Conservation (phyloP, 345 rosid species). For the Eucalyptus dawsonii region DNA sequence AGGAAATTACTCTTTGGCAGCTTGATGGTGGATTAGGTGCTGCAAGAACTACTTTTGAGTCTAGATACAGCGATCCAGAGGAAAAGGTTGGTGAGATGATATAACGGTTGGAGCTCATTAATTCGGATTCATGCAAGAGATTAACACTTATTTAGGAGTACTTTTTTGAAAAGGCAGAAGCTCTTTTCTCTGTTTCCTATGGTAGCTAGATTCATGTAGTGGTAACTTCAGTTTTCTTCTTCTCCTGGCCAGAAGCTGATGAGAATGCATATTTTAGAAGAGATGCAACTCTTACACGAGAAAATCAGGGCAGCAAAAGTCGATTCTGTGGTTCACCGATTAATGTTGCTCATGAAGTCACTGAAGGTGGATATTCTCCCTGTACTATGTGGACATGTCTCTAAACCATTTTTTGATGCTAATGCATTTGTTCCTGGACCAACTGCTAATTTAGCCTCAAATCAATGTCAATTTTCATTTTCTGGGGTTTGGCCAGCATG, state of each 20-base stretch:
- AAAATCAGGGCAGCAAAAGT: constrained; percentile 14
- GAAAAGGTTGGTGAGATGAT: constrained; percentile 17
- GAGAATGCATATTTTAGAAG: constrained; percentile 10
- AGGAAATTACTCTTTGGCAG: neutral
- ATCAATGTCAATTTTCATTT: neutral
- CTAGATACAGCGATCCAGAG: constrained; percentile 8
- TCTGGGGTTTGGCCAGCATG: neutral
- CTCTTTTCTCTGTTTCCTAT: neutral
- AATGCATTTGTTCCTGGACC: neutral
- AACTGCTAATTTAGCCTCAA: neutral
- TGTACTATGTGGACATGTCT: neutral
- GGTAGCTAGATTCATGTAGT: neutral
- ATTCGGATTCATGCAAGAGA: neutral
- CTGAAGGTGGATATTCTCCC: constrained; percentile 22
- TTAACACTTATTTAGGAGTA: neutral
- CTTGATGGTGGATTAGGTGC: constrained; percentile 10
- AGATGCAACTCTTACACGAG: constrained; percentile 25
- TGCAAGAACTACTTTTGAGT: constrained; percentile 14
- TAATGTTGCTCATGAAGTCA: constrained; percentile 28
- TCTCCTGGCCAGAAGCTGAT: constrained; percentile 21
- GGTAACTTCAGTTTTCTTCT: neutral
- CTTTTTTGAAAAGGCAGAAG: neutral
- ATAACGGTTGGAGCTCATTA: neutral
- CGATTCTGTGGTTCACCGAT: constrained; percentile 19
- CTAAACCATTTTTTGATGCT: neutral